Conservation (phyloP, 2,329 filamentous ascomycete genomes). For the Rosellinia necatrix region DNA sequence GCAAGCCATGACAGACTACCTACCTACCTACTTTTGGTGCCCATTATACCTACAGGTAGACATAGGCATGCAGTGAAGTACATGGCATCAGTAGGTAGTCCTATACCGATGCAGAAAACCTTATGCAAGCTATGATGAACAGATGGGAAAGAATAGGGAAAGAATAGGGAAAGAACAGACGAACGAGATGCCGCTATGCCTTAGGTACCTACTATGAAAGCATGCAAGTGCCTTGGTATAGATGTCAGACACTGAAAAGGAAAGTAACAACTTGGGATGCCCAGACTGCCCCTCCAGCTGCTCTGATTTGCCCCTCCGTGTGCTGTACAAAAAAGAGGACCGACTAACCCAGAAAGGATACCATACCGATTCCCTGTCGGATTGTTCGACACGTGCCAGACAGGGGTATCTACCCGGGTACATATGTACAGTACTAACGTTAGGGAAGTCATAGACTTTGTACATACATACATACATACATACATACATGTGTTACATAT, state of each 20-base stretch:
- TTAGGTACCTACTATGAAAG: too few relatives aligned
- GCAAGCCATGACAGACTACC: neutral
- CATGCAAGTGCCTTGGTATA: neutral
- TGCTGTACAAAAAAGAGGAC: constrained; percentile 18
- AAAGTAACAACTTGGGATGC: neutral
- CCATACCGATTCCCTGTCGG: constrained; percentile 3
- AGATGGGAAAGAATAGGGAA: too few relatives aligned
- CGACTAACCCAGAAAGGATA: neutral
- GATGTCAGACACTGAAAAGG: neutral
- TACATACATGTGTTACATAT: neutral
- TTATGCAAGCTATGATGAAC: too few relatives aligned
- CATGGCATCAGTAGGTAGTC: too few relatives aligned
- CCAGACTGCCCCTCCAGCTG: too few relatives aligned
- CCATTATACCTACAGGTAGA: neutral
- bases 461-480: neutral
- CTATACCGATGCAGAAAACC: too few relatives aligned
- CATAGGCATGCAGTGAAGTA: too few relatives aligned
- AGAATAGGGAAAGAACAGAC: neutral
- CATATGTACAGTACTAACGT: too few relatives aligned
- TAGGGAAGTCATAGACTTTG: too few relatives aligned
- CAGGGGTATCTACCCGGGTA: constrained; percentile 16
- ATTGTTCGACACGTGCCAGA: constrained; percentile 22
- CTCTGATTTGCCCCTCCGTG: too few relatives aligned
- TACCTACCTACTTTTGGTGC: too few relatives aligned
- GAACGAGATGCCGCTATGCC: neutral